Evolutionary conservation across 2,329 filamentous ascomycete species (phyloP).

Genomic region (Calycina herbarum): DNA sequence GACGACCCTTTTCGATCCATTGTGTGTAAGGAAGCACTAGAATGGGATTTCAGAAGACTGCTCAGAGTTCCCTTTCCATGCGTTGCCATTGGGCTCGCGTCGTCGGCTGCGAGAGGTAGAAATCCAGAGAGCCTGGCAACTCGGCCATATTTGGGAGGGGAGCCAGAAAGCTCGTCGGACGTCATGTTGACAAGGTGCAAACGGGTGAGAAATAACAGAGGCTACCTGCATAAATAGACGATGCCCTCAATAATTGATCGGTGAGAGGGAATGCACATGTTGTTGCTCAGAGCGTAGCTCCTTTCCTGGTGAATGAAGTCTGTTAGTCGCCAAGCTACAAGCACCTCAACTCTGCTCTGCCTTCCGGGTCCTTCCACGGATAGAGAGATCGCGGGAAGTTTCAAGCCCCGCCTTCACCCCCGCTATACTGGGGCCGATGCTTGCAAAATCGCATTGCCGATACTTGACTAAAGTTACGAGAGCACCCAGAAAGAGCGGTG

Average conservation of each 20-base stretch:
- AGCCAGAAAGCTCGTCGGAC: conserved; percentile 17
- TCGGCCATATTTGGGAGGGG: conserved; percentile 28
- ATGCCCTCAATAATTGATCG: background rate
- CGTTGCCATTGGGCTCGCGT: conserved; percentile 33
- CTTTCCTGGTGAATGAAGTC: background rate
- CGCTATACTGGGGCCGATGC: background rate
- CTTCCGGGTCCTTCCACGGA: background rate
- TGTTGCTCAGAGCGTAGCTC: background rate
- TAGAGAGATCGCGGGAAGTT: background rate
- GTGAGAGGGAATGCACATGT: background rate
- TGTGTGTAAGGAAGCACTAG: conserved; percentile 29
- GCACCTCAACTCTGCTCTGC: no score
- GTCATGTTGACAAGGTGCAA: conserved; percentile 14
- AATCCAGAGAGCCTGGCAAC: conserved; percentile 31
- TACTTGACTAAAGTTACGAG: background rate
- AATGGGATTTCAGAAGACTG: conserved; percentile 35
- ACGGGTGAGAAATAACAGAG: background rate
- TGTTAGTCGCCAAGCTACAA: background rate
- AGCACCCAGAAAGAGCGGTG: no score
- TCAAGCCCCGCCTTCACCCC: background rate
- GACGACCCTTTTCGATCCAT: conserved; percentile 25
- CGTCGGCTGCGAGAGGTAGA: conserved; percentile 32
- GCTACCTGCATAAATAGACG: background rate
- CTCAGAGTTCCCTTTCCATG: conserved; percentile 35
- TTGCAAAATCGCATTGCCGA: background rate